Conservation (phyloP, 805 yeast genomes). For the Teunomyces stri region DNA sequence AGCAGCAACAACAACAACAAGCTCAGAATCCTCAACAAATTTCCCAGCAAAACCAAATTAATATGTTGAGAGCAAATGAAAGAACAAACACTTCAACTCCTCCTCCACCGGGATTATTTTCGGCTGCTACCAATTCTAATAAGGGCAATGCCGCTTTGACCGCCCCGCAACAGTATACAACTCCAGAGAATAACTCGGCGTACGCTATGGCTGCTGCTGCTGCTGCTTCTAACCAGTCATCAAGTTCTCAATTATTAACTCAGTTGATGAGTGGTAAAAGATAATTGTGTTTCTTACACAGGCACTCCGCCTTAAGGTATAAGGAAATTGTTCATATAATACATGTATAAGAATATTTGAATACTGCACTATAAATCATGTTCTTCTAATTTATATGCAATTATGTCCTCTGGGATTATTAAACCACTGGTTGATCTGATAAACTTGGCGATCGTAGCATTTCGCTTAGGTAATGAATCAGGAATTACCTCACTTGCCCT, state of each 20-base stretch:
- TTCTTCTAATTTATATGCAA: not conserved
- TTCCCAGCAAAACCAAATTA: slow-evolving; percentile 21
- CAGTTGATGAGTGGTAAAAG: slow-evolving; percentile 83
- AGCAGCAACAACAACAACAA: slow-evolving; percentile 46
- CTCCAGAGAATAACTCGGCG: slow-evolving; percentile 8
- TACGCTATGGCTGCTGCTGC: slow-evolving; percentile 10
- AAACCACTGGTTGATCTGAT: slow-evolving; percentile 1
- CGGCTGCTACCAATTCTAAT: slow-evolving; percentile 17
- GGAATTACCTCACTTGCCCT: not conserved
- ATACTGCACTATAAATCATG: not conserved
- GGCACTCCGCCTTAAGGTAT: too few relatives aligned
- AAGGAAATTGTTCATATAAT: not conserved
- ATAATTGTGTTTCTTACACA: slow-evolving; percentile 11
- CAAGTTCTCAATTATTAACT: slow-evolving; percentile 76
- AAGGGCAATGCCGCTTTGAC: slow-evolving; percentile 9
- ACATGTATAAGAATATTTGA: not conserved
- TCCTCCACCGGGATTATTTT: slow-evolving; percentile 73
- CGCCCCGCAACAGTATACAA: slow-evolving; percentile 1
- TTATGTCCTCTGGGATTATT: not conserved
- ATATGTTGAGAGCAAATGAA: slow-evolving; percentile 29
- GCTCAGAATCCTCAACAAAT: slow-evolving; percentile 23
- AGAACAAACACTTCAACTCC: slow-evolving; percentile 50
- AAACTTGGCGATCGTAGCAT: not conserved
- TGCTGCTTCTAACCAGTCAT: slow-evolving; percentile 33
- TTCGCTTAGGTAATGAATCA: not conserved